phyloP scores from a whole-genome alignment of 345 rosid species.

The Pelargonium nanum region DNA sequence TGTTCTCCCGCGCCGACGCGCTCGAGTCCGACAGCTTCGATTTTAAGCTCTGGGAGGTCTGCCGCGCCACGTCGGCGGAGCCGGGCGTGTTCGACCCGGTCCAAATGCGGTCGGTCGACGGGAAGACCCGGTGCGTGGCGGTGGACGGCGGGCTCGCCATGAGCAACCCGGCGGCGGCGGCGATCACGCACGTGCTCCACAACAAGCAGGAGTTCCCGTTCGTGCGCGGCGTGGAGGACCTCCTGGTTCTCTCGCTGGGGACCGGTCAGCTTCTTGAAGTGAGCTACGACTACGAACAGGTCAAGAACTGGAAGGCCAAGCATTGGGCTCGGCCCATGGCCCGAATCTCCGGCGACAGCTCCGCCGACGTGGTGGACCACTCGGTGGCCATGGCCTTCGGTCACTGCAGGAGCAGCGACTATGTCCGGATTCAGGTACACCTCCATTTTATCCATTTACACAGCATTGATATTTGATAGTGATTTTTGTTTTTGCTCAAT shows the following conservation, averaged over 20 bases:
- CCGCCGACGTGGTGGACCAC: constrained; percentile 88
- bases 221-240: constrained; percentile 17
- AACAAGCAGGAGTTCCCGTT: constrained; percentile 16
- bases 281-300: constrained; percentile 49
- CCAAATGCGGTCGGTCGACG: constrained; percentile 11
- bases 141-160: constrained; percentile 18
- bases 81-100: constrained; percentile 16
- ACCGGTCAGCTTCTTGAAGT: constrained; percentile 48
- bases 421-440: constrained; percentile 31
- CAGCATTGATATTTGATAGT: background rate
- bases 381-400: constrained; percentile 91
- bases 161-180: constrained; percentile 22
- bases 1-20: constrained; percentile 21
- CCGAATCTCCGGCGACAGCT: constrained; percentile 62
- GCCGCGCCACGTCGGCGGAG: constrained; percentile 17
- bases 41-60: constrained; percentile 21
- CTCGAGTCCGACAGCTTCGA: constrained; percentile 13
- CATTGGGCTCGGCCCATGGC: constrained; percentile 85
- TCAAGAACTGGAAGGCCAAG: constrained; percentile 64
- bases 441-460: background rate
- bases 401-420: constrained; percentile 56
- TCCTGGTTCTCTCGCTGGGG: constrained; percentile 20
- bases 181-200: constrained; percentile 23
- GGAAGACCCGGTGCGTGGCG: constrained; percentile 17
- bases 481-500: background rate